A percentile compares a stretch with the other conserved stretches of the same genome.
These are phyloP conservation scores for Glycine soja DNA, from an alignment of 306 rosid genomes.

Conservation along the genomic window DNA sequence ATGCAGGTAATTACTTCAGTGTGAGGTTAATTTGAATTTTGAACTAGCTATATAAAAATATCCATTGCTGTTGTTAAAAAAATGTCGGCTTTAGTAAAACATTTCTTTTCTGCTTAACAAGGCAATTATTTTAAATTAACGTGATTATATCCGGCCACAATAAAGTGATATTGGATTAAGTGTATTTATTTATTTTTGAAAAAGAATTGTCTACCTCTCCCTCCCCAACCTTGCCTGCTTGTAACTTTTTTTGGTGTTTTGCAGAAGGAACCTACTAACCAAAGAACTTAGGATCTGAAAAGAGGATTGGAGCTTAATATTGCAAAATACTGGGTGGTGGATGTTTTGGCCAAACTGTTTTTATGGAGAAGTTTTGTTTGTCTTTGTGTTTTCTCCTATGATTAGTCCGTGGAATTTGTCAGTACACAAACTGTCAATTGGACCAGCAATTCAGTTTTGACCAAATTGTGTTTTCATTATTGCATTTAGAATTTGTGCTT, in stretches of 20 bases:
- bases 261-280: constrained; percentile 29
- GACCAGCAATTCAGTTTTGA: constrained; percentile 43
- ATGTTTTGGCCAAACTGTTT: neutral
- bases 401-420: constrained; percentile 11
- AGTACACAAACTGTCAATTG: constrained; percentile 16
- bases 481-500: constrained; percentile 14
- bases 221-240: too few relatives aligned
- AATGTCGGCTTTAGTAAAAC: neutral
- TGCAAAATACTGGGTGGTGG: neutral
- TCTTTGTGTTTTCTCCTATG: neutral
- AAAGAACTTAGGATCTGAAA: too few relatives aligned
- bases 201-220: too few relatives aligned
- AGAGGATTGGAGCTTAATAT: constrained; percentile 18
- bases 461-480: neutral
- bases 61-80: too few relatives aligned
- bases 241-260: constrained; percentile 11
- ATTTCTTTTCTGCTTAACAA: neutral
- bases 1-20: constrained; percentile 47
- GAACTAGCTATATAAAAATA: neutral
- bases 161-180: neutral
- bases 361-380: constrained; percentile 27
- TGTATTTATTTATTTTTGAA: neutral
- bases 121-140: neutral
- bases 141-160: neutral
- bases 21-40: neutral